Conservation (phyloP, 176 grass and related monocot species). For the Carex scoparia region DNA sequence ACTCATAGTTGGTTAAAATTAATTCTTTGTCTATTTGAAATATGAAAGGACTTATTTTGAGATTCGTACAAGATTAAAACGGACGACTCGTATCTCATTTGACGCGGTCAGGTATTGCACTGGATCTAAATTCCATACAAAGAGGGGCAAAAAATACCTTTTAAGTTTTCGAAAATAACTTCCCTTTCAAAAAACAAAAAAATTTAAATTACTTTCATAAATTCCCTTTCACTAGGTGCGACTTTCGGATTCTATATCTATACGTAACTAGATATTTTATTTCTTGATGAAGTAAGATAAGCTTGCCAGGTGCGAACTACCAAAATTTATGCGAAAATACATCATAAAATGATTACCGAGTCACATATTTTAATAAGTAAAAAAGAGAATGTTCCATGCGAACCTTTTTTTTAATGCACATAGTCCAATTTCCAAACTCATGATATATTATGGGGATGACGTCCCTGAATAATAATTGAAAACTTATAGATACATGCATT, state of each 20-base stretch:
- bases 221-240: not conserved
- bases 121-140: no score
- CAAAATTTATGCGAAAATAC: not conserved
- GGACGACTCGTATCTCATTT: no score
- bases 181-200: not conserved
- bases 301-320: not conserved
- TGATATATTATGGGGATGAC: not conserved
- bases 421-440: not conserved
- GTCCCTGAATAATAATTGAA: not conserved
- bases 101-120: no score
- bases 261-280: not conserved
- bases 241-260: constrained; percentile 3
- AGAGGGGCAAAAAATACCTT: not conserved
- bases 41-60: no score
- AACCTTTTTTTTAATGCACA: not conserved
- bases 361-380: not conserved
- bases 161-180: not conserved
- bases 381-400: constrained; percentile 5
- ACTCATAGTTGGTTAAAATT: no score
- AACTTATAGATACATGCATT: not conserved
- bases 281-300: constrained; percentile 15
- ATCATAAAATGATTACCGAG: not conserved
- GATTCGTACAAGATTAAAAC: no score
- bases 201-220: not conserved
- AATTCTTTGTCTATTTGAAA: no score